Evolutionary conservation across 169 alveolate species (phyloP), one percentile per base, ranked within the genome.

Genomic region (Eimeria sp.): DNA sequence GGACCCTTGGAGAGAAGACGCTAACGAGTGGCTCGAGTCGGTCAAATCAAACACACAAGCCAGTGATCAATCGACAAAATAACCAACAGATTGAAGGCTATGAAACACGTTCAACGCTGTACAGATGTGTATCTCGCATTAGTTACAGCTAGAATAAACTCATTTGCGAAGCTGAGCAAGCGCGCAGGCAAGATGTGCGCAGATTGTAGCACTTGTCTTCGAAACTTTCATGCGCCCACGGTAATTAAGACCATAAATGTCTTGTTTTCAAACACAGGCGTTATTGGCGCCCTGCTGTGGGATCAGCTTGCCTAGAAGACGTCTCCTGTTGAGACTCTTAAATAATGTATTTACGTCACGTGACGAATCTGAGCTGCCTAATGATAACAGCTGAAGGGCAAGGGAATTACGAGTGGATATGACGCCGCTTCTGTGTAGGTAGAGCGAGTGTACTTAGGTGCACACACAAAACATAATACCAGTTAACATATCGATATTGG

Each of bases 1-100:
- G 89, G 51, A 80, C 47, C n/a, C 47, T 18, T 80, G 89, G 89
- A 80, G 89, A 47, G 9, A 0, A 49, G 89, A 80, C 9, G 89
- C 76, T 3, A 18, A 10, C 25, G 47, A 27, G 14, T 67, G 76
- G 76, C 18, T 67, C 5, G 4, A 20, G 43, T 13, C 16, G 16
- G 22, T 65, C 43, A 65, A 65, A 45, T 1, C 16, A 20, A 65
- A 6, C 7, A n/a, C 0, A 65, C 43, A n/a, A 43, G 75, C 0
- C 0, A 4, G 16, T n/a, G 43, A n/a, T 20, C 43, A 65, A 18
- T n/a, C 18, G n/a, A 65, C 20, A 9, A 9, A 67, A 67, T 10
- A n/a, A 45, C 18, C 45, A n/a, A 9, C 13, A 67, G 76, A 18
- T 18, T 45, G 76, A 13, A 40, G 76, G 76, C 2, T 27, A 27